Base-by-base conservation (phyloP, 805 yeast genomes). In the Candida koratica region DNA sequence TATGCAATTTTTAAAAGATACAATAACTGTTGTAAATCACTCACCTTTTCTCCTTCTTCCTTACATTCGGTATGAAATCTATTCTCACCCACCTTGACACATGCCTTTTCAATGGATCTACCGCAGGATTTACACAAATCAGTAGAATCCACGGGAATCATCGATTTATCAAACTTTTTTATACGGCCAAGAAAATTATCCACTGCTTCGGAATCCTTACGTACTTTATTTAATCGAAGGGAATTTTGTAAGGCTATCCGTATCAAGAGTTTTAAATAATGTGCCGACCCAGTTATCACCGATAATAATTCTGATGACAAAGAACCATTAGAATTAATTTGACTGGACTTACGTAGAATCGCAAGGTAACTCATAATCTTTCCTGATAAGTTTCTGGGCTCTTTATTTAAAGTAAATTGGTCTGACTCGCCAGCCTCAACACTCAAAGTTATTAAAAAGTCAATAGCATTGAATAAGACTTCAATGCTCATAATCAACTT, bases 291-390 rank as follows among this genome's bases (percentile, higher is more conserved):
- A 1, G 96, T 86, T 4, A 89, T 89, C 8, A 89, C 77, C 0
- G 90, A 77, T 46, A 93, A 70, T 25, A 90, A 54, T 37, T 79
- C 81, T 3, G 84, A 80, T 0, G 88, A 76, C 26, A 74, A 61
- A 29, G 71, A 45, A 45, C 71, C 70, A 34, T 71, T 45, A 45
- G 68, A 69, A 4, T 68, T 61, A 2, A 60, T 51, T 30, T 59
- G 59, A 47, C 58, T 45, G 0, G 77, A 67, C 50, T 85, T 87
- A 43, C 96, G 70, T 28, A 93, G 61, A 22, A 87, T 71, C 1
- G 95, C 88, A 54, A 93, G 71, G 60, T 87, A 90, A 32, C 86
- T 79, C 82, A 93, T 89, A 6, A 93, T 71, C 55, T 88, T 89
- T 5, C 95, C 88, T 6, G 96, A 84, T 33, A 93, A 70, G 34